Conservation (phyloP, 139 green algal genomes). For the Dunaliella primolecta region DNA sequence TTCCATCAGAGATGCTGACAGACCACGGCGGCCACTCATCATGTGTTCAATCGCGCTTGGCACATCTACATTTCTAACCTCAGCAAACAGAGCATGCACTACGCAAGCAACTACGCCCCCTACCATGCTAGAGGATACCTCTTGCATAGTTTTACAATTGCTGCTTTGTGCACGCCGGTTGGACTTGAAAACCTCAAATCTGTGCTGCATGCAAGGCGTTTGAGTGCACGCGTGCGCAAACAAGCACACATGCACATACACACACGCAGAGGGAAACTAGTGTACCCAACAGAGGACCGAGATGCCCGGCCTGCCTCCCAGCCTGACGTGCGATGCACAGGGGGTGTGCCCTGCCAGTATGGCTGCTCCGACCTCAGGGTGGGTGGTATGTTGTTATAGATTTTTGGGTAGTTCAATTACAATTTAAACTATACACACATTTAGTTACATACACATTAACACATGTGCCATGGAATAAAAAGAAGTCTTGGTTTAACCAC, state of each 20-base stretch:
- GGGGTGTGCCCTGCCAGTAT: slow-evolving; percentile 35
- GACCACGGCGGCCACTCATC: background rate
- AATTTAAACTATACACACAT: too few relatives aligned
- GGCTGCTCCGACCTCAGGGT: slow-evolving; percentile 38
- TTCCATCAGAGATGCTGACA: too few relatives aligned
- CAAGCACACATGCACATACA: background rate
- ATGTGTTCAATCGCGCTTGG: background rate
- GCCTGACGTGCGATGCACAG: slow-evolving; percentile 16
- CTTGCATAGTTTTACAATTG: background rate
- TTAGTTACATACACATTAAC: too few relatives aligned
- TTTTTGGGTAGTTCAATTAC: too few relatives aligned
- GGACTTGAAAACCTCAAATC: too few relatives aligned
- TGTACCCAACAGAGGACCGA: slow-evolving; percentile 33
- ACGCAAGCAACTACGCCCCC: too few relatives aligned
- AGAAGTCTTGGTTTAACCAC: too few relatives aligned
- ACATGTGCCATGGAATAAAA: too few relatives aligned
- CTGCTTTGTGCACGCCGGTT: background rate
- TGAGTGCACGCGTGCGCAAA: background rate
- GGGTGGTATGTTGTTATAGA: too few relatives aligned
- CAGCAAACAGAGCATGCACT: too few relatives aligned
- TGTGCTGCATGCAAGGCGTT: background rate
- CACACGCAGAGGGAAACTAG: slow-evolving; percentile 25
- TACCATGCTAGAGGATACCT: too few relatives aligned
- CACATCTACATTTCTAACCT: background rate
- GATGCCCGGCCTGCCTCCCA: background rate